phyloP scores from a whole-genome alignment of 202 grass and related monocot species.

The Zoysia matrella region DNA sequence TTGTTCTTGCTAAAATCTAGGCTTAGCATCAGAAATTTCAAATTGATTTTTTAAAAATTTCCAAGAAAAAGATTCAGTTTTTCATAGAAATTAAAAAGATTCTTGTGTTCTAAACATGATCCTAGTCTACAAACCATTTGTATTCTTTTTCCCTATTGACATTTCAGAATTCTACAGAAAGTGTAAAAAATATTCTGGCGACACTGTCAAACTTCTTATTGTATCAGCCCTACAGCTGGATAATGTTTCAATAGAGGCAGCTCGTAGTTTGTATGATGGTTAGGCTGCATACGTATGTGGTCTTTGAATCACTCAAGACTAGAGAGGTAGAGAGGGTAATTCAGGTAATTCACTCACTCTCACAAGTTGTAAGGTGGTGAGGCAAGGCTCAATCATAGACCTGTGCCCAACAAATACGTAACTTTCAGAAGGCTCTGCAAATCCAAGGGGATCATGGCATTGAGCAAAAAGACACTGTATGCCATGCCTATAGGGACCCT shows the following conservation, averaged over 20 bases:
- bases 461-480: constrained; percentile 67
- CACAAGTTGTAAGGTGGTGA: constrained; percentile 66
- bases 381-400: constrained; percentile 60
- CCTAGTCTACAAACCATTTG: not conserved
- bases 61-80: not conserved
- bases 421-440: constrained; percentile 80
- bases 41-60: not conserved
- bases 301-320: constrained; percentile 63
- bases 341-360: constrained; percentile 53
- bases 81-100: not conserved
- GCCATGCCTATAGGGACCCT: constrained; percentile 70
- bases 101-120: not conserved
- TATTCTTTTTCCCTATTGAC: constrained; percentile 26
- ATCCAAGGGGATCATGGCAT: constrained; percentile 70
- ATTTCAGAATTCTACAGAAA: not conserved
- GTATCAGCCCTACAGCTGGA: constrained; percentile 40
- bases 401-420: constrained; percentile 69
- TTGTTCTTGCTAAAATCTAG: constrained; percentile 17
- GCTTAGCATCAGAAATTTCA: not conserved
- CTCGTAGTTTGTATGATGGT: constrained; percentile 71
- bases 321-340: constrained; percentile 21
- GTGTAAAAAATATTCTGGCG: constrained; percentile 35
- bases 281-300: constrained; percentile 75
- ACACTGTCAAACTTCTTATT: constrained; percentile 36
- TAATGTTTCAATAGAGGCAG: constrained; percentile 56